Evolutionary conservation across 805 yeast genomes (phyloP).

Genomic region (Myxozyma udenii): DNA sequence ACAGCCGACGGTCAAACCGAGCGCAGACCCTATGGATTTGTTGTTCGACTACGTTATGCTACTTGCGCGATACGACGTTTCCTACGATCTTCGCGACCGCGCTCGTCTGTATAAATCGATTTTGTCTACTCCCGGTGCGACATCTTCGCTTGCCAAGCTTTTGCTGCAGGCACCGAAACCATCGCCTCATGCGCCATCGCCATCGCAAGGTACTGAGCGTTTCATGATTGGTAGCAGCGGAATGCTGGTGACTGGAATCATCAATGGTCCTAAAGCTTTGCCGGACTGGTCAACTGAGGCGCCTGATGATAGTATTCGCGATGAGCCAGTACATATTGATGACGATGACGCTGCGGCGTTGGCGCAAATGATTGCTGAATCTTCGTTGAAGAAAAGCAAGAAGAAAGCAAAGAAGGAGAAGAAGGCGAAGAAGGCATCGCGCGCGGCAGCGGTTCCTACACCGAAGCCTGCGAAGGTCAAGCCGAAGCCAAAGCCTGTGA

Average conservation of each 20-base stretch:
- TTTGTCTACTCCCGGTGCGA: conserved; percentile 49
- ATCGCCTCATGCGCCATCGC: conserved; percentile 43
- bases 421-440: conserved; percentile 4
- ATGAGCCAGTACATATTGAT: conserved; percentile 7
- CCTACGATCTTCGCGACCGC: conserved; percentile 77
- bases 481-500: conserved; percentile 1
- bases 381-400: conserved; percentile 9
- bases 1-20: conserved; percentile 31
- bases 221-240: conserved; percentile 36
- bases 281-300: conserved; percentile 49
- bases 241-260: conserved; percentile 29
- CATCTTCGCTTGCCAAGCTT: conserved; percentile 57
- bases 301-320: conserved; percentile 38
- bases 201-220: conserved; percentile 22
- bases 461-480: neutral
- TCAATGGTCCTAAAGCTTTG: conserved; percentile 38
- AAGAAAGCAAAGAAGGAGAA: conserved; percentile 9
- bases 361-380: neutral
- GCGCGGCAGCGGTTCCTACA: neutral
- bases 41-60: conserved; percentile 62
- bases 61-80: conserved; percentile 68
- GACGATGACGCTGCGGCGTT: conserved; percentile 1
- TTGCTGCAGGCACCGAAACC: conserved; percentile 77
- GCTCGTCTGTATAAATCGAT: conserved; percentile 70
- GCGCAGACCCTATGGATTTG: conserved; percentile 41